Evolutionary conservation across 345 rosid species (phyloP).

Genomic region (Bruguiera sexangula): DNA sequence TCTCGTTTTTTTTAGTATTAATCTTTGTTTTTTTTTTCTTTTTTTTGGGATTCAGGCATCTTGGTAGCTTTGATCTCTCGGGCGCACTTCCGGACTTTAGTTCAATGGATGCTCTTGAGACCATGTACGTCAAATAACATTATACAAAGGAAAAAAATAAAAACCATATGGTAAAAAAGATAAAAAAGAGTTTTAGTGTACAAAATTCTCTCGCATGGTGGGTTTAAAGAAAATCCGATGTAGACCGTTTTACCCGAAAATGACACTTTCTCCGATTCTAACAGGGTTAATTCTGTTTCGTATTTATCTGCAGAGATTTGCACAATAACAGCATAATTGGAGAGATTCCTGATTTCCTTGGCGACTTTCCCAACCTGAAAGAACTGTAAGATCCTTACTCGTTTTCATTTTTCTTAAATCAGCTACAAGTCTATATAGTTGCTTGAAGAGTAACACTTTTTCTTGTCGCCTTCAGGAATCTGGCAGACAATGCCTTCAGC

Average conservation of each 20-base stretch:
- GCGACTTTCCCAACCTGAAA: slow-evolving; percentile 11
- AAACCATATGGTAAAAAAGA: too few species aligned
- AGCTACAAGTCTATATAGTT: too few species aligned
- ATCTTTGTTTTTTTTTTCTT: neutral
- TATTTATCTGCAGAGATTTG: slow-evolving; percentile 13
- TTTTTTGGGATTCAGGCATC: slow-evolving; percentile 28
- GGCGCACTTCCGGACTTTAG: slow-evolving; percentile 49
- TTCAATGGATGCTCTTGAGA: slow-evolving; percentile 42
- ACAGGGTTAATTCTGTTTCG: neutral
- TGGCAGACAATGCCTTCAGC: slow-evolving; percentile 18
- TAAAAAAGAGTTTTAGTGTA: too few species aligned
- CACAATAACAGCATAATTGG: slow-evolving; percentile 22
- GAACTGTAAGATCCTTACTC: slow-evolving; percentile 15
- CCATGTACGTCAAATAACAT: slow-evolving; percentile 27
- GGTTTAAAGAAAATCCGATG: too few species aligned
- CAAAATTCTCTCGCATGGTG: too few species aligned
- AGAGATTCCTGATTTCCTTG: slow-evolving; percentile 27
- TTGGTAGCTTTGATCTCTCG: slow-evolving; percentile 27
- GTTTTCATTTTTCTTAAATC: too few species aligned
- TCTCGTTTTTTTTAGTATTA: too few species aligned
- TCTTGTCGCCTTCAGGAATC: slow-evolving; percentile 13
- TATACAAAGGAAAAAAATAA: neutral
- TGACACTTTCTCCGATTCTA: too few species aligned
- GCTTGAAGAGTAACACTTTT: too few species aligned
- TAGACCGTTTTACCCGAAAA: too few species aligned